phyloP scores from a whole-genome alignment of 805 yeast genomes.

The Debaryomyces tyrocola region DNA sequence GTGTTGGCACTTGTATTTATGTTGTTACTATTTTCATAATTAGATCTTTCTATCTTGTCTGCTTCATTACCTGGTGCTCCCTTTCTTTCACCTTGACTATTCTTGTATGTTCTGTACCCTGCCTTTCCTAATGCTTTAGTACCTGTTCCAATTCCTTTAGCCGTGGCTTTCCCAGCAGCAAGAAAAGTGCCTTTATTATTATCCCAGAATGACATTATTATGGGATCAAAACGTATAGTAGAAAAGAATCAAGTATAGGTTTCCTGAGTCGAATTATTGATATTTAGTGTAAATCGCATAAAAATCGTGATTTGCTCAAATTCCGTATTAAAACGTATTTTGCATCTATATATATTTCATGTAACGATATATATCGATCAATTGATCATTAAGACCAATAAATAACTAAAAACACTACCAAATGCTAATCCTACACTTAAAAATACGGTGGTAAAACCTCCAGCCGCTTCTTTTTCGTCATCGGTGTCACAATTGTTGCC shows the following conservation, averaged over 20 bases:
- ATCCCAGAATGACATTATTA: conserved; percentile 29
- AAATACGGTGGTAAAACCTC: conserved; percentile 84
- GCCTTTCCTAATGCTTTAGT: conserved; percentile 49
- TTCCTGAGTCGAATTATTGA: too few species aligned
- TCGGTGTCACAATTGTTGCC: conserved; percentile 59
- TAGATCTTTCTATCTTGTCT: too few species aligned
- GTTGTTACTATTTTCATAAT: too few species aligned
- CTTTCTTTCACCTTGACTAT: conserved; percentile 30
- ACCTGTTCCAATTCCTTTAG: conserved; percentile 52
- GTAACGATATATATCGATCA: conserved; percentile 3
- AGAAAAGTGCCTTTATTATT: conserved; percentile 54
- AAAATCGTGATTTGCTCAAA: too few species aligned
- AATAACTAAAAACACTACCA: conserved; percentile 78
- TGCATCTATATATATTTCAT: too few species aligned
- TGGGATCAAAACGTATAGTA: too few species aligned
- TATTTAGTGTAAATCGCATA: too few species aligned
- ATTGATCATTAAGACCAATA: conserved; percentile 46
- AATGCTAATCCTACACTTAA: conserved; percentile 74
- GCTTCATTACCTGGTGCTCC: conserved; percentile 9
- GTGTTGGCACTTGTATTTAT: too few species aligned
- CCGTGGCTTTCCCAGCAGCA: conserved; percentile 48
- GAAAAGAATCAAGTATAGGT: too few species aligned
- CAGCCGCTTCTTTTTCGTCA: conserved; percentile 84
- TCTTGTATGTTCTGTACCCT: conserved; percentile 52
- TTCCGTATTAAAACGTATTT: background rate